phyloP scores from a whole-genome alignment of 352 stramenopile genomes.

The Phytophthora pseudosyringae region DNA sequence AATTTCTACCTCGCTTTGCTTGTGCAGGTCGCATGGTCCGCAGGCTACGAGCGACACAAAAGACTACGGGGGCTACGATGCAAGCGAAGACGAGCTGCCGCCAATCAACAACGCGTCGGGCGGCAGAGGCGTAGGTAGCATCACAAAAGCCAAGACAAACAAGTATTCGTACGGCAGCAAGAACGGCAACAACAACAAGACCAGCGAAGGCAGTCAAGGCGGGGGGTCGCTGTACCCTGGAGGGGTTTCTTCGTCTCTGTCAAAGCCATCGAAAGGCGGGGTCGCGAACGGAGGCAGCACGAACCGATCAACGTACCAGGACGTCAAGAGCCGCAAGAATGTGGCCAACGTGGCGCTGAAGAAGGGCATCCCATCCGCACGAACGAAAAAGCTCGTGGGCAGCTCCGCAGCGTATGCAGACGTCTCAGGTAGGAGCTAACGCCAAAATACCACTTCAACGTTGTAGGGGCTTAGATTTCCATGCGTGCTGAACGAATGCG shows the following conservation, averaged over 20 bases:
- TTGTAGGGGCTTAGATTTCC: constrained; percentile 3
- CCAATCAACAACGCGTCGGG: constrained; percentile 47
- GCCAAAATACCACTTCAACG: constrained; percentile 23
- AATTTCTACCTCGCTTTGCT: not conserved
- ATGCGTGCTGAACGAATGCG: constrained; percentile 2
- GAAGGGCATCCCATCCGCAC: constrained; percentile 35
- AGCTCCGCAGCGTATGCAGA: constrained; percentile 32
- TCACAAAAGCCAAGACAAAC: constrained; percentile 31
- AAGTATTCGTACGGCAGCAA: constrained; percentile 42
- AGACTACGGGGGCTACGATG: constrained; percentile 34
- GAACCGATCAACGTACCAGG: constrained; percentile 43
- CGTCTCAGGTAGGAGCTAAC: constrained; percentile 34
- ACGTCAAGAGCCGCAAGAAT: constrained; percentile 44
- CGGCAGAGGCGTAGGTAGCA: constrained; percentile 9
- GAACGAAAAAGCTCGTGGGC: constrained; percentile 32
- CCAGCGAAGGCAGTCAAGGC: constrained; percentile 20
- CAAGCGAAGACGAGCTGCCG: constrained; percentile 54
- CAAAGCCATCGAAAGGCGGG: constrained; percentile 36
- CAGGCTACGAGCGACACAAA: constrained; percentile 32
- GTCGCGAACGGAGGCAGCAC: constrained; percentile 37
- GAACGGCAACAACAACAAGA: constrained; percentile 36
- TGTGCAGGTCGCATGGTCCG: constrained; percentile 27
- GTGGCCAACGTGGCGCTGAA: constrained; percentile 25
- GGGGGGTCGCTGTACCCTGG: constrained; percentile 29
- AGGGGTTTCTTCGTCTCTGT: constrained; percentile 22